Conservation (phyloP, 352 stramenopile genomes). For the Phytophthora sansomeana region DNA sequence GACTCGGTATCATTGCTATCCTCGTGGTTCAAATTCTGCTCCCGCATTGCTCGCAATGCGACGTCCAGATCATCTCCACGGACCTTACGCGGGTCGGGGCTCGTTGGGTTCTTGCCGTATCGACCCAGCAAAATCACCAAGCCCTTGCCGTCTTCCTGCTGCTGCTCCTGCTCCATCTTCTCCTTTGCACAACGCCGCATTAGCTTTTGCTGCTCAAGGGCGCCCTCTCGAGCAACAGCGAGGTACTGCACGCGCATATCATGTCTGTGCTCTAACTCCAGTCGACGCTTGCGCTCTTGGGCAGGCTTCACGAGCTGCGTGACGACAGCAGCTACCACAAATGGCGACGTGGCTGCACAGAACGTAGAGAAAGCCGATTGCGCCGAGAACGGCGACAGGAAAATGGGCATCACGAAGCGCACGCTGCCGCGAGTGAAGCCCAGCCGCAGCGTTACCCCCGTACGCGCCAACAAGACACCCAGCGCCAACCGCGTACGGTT, state of each 20-base stretch:
- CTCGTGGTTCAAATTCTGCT: slow-evolving; percentile 32
- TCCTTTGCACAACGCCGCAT: slow-evolving; percentile 73
- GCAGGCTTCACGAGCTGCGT: slow-evolving; percentile 74
- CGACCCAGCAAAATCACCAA: slow-evolving; percentile 78
- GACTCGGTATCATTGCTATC: slow-evolving; percentile 29
- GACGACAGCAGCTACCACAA: slow-evolving; percentile 70
- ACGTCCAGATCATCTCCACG: slow-evolving; percentile 27
- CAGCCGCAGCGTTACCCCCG: slow-evolving; percentile 69
- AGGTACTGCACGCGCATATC: slow-evolving; percentile 70
- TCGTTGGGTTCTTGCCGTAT: slow-evolving; percentile 83
- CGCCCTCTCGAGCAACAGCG: slow-evolving; percentile 52
- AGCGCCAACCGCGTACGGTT: slow-evolving; percentile 64
- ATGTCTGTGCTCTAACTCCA: slow-evolving; percentile 52
- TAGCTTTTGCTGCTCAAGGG: slow-evolving; percentile 76
- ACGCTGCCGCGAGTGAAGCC: slow-evolving; percentile 84
- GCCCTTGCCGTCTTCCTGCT: slow-evolving; percentile 52
- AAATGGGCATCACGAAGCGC: slow-evolving; percentile 85
- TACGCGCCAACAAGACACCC: slow-evolving; percentile 60
- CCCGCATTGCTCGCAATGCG: slow-evolving; percentile 23
- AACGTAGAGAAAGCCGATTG: slow-evolving; percentile 81
- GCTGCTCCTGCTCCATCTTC: slow-evolving; percentile 60
- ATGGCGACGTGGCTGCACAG: slow-evolving; percentile 72
- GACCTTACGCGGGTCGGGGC: slow-evolving; percentile 45
- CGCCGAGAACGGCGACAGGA: slow-evolving; percentile 75
- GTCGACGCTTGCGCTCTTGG: slow-evolving; percentile 62